Percentiles rank a stretch among this genome's conserved stretches.
These are phyloP conservation scores for Scutellaria minor DNA, from an alignment of 257 asterid species.

Conservation along the genomic window DNA sequence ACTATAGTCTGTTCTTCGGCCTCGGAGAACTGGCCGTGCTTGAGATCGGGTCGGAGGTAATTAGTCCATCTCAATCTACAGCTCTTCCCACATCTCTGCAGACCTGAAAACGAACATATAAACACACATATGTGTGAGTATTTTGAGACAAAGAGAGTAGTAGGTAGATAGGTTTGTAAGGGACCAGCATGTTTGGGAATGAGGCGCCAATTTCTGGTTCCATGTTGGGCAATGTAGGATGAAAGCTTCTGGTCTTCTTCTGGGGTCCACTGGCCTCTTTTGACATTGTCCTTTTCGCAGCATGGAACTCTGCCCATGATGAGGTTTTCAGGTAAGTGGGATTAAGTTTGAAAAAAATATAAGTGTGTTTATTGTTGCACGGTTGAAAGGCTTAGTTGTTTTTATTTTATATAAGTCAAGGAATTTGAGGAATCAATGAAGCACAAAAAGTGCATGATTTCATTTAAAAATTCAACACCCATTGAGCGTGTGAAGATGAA, in stretches of 20 bases:
- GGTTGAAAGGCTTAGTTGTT: not conserved
- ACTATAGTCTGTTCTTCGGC: slow-evolving; percentile 86
- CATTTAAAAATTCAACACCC: slow-evolving; percentile 87
- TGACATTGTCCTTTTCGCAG: slow-evolving; percentile 90
- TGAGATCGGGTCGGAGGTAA: slow-evolving; percentile 95
- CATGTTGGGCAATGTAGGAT: slow-evolving; percentile 91
- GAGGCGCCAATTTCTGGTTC: slow-evolving; percentile 97
- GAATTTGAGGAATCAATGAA: no score
- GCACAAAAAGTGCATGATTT: slow-evolving; percentile 78
- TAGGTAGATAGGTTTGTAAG: not conserved
- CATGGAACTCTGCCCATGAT: slow-evolving; percentile 88
- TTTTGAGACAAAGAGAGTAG: not conserved
- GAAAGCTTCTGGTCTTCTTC: slow-evolving; percentile 97
- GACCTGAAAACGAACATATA: slow-evolving; percentile 47
- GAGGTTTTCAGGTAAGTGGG: not conserved
- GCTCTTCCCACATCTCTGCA: slow-evolving; percentile 94
- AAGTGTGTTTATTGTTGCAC: not conserved
- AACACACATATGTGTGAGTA: no score
- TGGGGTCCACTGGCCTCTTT: slow-evolving; percentile 96
- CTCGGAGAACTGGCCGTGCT: slow-evolving; percentile 93
- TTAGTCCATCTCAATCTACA: slow-evolving; percentile 94
- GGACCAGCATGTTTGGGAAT: slow-evolving; percentile 96
- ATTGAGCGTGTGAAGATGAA: slow-evolving; percentile 80
- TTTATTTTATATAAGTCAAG: not conserved
- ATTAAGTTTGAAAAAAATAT: not conserved